Base-by-base conservation (phyloP, 345 rosid genomes). In the Anacardium occidentale region DNA sequence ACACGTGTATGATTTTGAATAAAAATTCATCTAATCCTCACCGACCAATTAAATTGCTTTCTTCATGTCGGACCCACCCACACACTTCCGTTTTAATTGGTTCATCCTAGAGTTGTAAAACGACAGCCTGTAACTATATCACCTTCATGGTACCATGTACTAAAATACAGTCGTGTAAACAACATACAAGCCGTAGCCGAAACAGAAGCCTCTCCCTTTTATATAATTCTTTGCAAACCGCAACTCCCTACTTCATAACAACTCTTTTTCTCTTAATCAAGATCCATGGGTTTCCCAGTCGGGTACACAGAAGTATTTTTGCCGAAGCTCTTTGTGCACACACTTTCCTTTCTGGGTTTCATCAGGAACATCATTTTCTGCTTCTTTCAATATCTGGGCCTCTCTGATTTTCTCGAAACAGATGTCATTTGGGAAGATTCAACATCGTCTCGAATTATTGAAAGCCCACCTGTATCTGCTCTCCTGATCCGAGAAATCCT, bases 231-330 rank as follows among this genome's bases (percentile, higher is more conserved):
- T 54, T 56, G 37, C 17, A 22, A 52, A 9, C 51, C 51, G 4
- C 7, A 59, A 20, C 25, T 55, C 63, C 15, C 42, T 15, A 59
- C n/a, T 50, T 10, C 68, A 25, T 42, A 22, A 56, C 25, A 26
- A 69, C 24, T n/a, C 25, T 60, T 25, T n/a, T 20, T 63, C 26
- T 56, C 55, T 60, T 22, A 13, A 62, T 14, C 48, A 32, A 68
- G 54, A 66, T 25, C 70, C 64, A 91, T 94, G 97, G 98, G 98
- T 2, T 94, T 91, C 72, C 94, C 98, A 10, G 86, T 91, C 40
- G 92, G 87, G 34, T 94, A 87, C 81, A 81, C 91, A 3, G 93
- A 94, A 63, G 89, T 90, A 6, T 86, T 84, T 78, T 58, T 91
- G 68, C 97, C 96, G 1, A 90, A 81, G 72, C 75, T 89, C 22